Evolutionary conservation across 2,329 filamentous ascomycete genomes (phyloP).

Genomic region (Microcera coccophila): DNA sequence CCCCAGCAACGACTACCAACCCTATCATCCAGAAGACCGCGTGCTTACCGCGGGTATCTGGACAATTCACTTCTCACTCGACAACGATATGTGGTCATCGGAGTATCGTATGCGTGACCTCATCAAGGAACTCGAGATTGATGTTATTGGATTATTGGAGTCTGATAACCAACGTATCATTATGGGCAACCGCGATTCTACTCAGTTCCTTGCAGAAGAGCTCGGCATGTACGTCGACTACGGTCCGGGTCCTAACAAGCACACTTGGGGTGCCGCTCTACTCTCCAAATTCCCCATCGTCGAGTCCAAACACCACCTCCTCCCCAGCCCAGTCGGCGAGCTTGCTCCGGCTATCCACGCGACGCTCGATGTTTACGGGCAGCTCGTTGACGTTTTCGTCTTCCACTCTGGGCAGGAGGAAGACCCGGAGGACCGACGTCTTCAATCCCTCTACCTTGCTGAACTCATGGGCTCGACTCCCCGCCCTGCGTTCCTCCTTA

Average conservation of each 20-base stretch:
- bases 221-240: constrained; percentile 99
- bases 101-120: constrained; percentile 90
- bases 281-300: constrained; percentile 97
- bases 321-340: constrained; percentile 90
- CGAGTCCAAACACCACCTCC: constrained; percentile 92
- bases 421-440: constrained; percentile 82
- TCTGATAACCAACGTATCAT: constrained; percentile 95
- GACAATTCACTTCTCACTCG: constrained; percentile 96
- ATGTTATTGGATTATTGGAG: constrained; percentile 92
- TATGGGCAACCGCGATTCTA: constrained; percentile 97
- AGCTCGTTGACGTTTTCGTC: constrained; percentile 87
- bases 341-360: constrained; percentile 94
- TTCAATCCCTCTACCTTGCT: constrained; percentile 82
- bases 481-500: constrained; percentile 79
- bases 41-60: constrained; percentile 92
- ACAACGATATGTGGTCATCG: constrained; percentile 98
- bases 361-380: constrained; percentile 90
- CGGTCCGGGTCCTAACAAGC: constrained; percentile 95
- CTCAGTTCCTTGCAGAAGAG: constrained; percentile 91
- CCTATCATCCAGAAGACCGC: constrained; percentile 84
- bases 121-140: constrained; percentile 91
- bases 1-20: constrained; percentile 84
- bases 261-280: constrained; percentile 92
- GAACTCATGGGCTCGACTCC: constrained; percentile 80
- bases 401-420: constrained; percentile 99